Base-by-base conservation (phyloP, 2,329 filamentous ascomycete species). In the Ophiostoma ulmi region DNA sequence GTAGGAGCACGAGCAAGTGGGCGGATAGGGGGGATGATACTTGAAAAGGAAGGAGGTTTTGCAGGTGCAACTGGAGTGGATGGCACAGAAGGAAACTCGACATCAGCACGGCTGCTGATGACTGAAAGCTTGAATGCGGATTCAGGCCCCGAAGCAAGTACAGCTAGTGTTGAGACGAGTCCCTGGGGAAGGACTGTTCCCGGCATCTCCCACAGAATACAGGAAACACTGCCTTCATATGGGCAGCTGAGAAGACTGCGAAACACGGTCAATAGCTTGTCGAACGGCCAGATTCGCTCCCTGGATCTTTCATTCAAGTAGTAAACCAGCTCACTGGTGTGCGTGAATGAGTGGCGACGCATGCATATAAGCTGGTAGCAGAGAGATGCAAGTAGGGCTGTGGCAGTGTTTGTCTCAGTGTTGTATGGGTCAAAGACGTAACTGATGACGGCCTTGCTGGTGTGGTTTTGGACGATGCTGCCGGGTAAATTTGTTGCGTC, bases 161-260 rank as follows among this genome's bases (percentile, higher is more conserved):
- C n/a, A 4, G 31, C 61, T 8, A 64, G 61, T n/a, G 61, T 64
- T 5, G 61, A 64, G 61, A 64, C 61, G 8, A 64, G 35, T 14
- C 61, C 61, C 13, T 36, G 61, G 14, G 61, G 61, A 11, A 64
- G 31, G 31, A 64, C 61, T 36, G 61, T 64, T 6, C 61, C 61
- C 3, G 61, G 61, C 61, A 64, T 64, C 35, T 64, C 61, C 61
- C 31, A 64, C 17, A 64, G 10, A 14, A 64, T 36, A 35, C 61
- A 64, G 10, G 61, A 31, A 6, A 64, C 61, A 10, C 17, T 64
- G 2, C 61, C 61, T 31, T 64, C 61, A 10, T 64, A 38, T n/a
- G 61, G 61, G n/a, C 31, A 64, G 35, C 61, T 64, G 14, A 64
- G 61, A 36, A 64, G 26, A 38, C 31, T 38, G 61, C 61, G 61